A percentile compares a stretch with the other conserved stretches of the same genome.
These are phyloP conservation scores for Lasiodiplodia sp. DNA, from an alignment of 2,329 filamentous ascomycete genomes.

Conservation along the genomic window DNA sequence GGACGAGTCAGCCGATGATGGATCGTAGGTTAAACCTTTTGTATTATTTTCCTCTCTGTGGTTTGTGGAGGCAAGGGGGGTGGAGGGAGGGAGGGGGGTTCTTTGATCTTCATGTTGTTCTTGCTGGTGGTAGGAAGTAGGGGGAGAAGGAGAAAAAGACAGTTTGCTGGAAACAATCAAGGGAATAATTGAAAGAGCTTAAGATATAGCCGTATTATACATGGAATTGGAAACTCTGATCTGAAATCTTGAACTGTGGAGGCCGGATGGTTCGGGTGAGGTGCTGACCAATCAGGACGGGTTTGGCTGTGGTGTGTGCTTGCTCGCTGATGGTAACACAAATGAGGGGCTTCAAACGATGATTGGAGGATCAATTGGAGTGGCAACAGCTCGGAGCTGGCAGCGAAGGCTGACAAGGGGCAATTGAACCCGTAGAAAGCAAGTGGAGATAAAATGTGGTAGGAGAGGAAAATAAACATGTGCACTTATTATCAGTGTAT, in stretches of 20 bases:
- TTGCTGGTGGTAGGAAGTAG: background rate
- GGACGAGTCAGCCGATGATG: background rate
- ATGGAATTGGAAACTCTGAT: background rate
- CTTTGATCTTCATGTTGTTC: background rate
- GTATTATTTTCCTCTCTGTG: too few relatives aligned
- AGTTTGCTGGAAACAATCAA: background rate
- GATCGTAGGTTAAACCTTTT: background rate
- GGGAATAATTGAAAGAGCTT: background rate
- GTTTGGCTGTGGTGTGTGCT: background rate
- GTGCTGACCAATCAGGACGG: background rate
- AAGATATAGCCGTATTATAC: background rate
- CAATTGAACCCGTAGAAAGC: background rate
- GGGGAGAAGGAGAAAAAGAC: background rate
- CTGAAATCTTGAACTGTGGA: background rate
- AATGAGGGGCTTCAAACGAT: background rate
- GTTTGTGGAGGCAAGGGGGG: too few relatives aligned
- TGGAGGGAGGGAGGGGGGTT: background rate
- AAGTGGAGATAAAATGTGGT: background rate
- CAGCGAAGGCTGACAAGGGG: background rate
- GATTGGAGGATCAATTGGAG: background rate
- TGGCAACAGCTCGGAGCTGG: background rate
- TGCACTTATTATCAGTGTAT: slow-evolving; percentile 1
- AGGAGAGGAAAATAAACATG: background rate
- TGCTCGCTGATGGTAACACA: slow-evolving; percentile 9
- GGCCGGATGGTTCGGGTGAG: background rate